These are phyloP conservation scores for Aspergillus hiratsukae DNA, from an alignment of 2,329 filamentous ascomycete genomes.

Conservation along the genomic window DNA sequence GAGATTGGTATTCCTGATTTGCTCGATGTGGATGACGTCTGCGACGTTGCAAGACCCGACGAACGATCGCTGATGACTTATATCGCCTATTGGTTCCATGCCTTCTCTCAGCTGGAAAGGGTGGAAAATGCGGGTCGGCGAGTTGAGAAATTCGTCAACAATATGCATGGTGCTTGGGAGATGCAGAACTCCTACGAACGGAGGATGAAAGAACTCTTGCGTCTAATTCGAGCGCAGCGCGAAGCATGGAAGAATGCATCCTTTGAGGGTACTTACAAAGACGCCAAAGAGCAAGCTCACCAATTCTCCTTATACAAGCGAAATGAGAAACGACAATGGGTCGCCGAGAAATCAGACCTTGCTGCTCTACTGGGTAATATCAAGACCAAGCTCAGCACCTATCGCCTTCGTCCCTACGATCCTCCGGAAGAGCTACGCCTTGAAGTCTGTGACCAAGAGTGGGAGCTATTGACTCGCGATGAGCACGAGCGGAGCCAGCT, in stretches of 20 bases:
- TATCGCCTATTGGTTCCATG: conserved; percentile 99
- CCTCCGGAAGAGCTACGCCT: conserved; percentile 79
- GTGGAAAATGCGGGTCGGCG: conserved; percentile 94
- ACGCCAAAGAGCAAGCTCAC: conserved; percentile 80
- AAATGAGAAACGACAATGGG: conserved; percentile 88
- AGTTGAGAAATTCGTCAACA: conserved; percentile 97
- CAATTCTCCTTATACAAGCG: conserved; percentile 87
- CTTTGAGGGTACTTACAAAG: conserved; percentile 87
- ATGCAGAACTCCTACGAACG: conserved; percentile 97
- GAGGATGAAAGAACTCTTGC: conserved; percentile 78
- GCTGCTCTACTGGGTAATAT: conserved; percentile 93
- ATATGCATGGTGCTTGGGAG: conserved; percentile 99
- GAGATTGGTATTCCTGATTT: conserved; percentile 96
- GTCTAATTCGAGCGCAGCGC: conserved; percentile 68
- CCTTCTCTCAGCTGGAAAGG: conserved; percentile 97
- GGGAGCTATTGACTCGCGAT: conserved; percentile 71
- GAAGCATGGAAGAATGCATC: conserved; percentile 71
- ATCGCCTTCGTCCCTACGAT: conserved; percentile 84
- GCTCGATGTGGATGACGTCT: conserved; percentile 96
- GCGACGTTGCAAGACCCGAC: conserved; percentile 91
- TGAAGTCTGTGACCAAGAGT: conserved; percentile 77
- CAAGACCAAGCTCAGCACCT: conserved; percentile 96
- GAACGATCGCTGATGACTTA: conserved; percentile 98
- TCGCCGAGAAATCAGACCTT: conserved; percentile 94
- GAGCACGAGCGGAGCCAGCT: conserved; percentile 87